phyloP scores from a whole-genome alignment of 257 asterid species.

The Ajuga chamaepitys region DNA sequence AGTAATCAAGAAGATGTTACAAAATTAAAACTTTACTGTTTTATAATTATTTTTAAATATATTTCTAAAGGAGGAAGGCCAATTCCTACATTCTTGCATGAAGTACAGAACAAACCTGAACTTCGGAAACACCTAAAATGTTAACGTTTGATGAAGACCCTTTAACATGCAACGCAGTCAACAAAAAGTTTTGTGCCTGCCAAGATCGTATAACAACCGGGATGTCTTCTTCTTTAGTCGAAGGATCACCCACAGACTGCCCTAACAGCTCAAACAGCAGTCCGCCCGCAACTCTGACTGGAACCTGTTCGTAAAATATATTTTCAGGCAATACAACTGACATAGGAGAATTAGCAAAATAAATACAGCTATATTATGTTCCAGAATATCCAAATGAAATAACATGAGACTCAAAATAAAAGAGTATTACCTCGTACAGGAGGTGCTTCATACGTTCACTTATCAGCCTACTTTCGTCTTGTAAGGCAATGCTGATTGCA shows the following conservation, averaged over 20 bases:
- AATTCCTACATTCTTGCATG: neutral
- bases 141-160: conserved; percentile 35
- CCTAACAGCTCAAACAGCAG: conserved; percentile 47
- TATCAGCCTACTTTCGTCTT: conserved; percentile 41
- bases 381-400: neutral
- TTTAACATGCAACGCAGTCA: conserved; percentile 39
- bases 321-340: neutral
- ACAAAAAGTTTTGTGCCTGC: conserved; percentile 38
- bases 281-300: conserved; percentile 48
- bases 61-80: neutral
- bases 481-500: conserved; percentile 37
- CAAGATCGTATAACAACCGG: conserved; percentile 42
- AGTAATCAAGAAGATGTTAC: neutral
- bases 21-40: neutral
- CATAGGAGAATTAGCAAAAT: neutral
- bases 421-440: conserved; percentile 33
- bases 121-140: conserved; percentile 38
- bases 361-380: neutral
- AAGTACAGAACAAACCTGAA: conserved; percentile 33
- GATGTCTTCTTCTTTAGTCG: conserved; percentile 33
- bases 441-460: conserved; percentile 50
- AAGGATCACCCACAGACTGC: conserved; percentile 38
- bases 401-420: neutral
- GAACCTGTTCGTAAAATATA: conserved; percentile 27
- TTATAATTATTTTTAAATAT: too few species aligned